Evolutionary conservation across 1,284 basidiomycete genomes (phyloP), one percentile per base, ranked within the genome.

Genomic region (Rhodotorula mucilaginosa): DNA sequence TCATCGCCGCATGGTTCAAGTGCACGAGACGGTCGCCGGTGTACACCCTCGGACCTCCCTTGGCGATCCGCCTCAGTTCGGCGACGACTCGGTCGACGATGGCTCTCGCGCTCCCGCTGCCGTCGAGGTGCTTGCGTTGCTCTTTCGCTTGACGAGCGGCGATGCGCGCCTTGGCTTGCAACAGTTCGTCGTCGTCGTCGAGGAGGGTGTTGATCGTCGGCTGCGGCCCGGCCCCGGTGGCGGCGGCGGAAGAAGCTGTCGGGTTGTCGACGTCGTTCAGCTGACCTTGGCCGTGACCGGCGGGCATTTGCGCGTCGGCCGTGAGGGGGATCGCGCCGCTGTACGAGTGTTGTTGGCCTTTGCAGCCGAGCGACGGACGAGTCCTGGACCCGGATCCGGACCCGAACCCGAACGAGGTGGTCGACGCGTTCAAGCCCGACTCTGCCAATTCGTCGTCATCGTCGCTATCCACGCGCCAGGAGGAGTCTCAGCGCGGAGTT

Each of bases 131-230:
- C 58, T 63, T 59, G 51, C 54, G 34, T 29, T 56, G 59, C 64
- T 63, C 58, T 57, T 65, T 66, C 13, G 68, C 71, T 39, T 70
- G 68, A 21, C 60, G 60, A 13, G 69, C 67, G 13, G 69, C 69
- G 39, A 69, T 61, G 29, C 69, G 61, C 62, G 68, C 65, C 46
- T 67, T 68, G 13, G 74, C 72, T 12, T 65, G 58, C 7, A 71
- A 34, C 58, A 76, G 70, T 61, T 77, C 76, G 39, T 76, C 75
- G 67, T 77, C 76, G 60, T 77, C 75, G 48, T 76, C 75, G 59
- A 76, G 75, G 34, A 77, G 56, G 44, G 68, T 61, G 56, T 69
- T 75, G 57, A 29, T 21, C 3, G 34, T 34, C 5, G 34, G 34
- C 34, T 34, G 57, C 48, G 54, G 29, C 7, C 21, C 47, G 21